These are phyloP conservation scores for Umbelopsis isabellina DNA, from an alignment of 192 early-diverging fungal genomes.

Conservation along the genomic window DNA sequence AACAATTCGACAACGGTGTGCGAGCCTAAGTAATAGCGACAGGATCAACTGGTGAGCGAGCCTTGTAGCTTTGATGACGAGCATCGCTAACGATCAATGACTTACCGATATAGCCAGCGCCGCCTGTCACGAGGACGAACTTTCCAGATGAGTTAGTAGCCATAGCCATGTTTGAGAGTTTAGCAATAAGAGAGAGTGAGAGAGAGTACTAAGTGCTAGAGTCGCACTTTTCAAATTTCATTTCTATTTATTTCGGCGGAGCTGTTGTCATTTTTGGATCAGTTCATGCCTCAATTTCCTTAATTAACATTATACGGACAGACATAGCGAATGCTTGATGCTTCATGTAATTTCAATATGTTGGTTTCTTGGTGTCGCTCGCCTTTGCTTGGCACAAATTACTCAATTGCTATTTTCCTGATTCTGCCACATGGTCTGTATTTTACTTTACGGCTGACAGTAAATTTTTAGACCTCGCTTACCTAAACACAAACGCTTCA, in stretches of 20 bases:
- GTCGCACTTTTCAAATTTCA: not conserved
- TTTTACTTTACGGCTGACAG: too few relatives aligned
- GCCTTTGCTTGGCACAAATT: too few relatives aligned
- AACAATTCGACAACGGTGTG: constrained; percentile 87
- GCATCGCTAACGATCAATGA: not conserved
- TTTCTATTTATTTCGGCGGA: not conserved
- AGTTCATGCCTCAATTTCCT: constrained; percentile 10
- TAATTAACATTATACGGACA: not conserved
- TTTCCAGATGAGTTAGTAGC: not conserved
- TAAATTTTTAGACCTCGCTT: too few relatives aligned
- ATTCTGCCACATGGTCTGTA: too few relatives aligned
- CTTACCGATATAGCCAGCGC: constrained; percentile 85
- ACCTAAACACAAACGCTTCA: too few relatives aligned
- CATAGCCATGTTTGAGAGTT: not conserved
- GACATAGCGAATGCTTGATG: too few relatives aligned
- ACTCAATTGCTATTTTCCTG: too few relatives aligned
- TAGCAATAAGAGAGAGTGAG: not conserved
- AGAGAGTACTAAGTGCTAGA: not conserved
- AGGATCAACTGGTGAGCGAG: not conserved
- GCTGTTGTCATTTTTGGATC: not conserved
- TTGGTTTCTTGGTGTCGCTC: too few relatives aligned
- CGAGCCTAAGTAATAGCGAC: constrained; percentile 46
- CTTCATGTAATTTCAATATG: too few relatives aligned
- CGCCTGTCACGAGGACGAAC: constrained; percentile 66
- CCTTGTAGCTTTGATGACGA: not conserved